Evolutionary conservation across 768 basidiomycete species (phyloP).

Genomic region (Termitomyces titanicus): DNA sequence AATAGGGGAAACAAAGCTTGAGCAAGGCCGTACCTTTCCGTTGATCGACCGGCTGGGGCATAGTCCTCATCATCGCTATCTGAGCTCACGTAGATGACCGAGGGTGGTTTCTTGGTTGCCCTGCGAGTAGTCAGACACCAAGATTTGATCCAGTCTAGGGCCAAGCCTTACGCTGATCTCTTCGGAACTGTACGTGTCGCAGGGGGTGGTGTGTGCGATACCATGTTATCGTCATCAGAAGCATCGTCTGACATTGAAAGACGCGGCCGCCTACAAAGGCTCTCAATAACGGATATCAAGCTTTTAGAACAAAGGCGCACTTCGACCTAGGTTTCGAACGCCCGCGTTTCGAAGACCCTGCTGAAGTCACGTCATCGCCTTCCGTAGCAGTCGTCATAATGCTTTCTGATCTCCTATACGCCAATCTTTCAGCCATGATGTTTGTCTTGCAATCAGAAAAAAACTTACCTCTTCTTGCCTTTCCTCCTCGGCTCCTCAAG

Average conservation of each 20-base stretch:
- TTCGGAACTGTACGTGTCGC: conserved; percentile 49
- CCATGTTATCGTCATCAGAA: conserved; percentile 34
- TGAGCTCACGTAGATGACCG: conserved; percentile 34
- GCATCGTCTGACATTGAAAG: conserved; percentile 50
- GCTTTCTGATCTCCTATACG: conserved; percentile 55
- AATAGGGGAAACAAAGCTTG: conserved; percentile 8
- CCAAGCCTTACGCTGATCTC: conserved; percentile 50
- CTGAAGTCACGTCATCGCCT: conserved; percentile 29
- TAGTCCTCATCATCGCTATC: conserved; percentile 35
- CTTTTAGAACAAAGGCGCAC: conserved; percentile 25
- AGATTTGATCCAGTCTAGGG: background rate
- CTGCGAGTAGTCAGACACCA: conserved; percentile 19
- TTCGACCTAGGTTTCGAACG: conserved; percentile 34
- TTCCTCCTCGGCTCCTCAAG: conserved; percentile 35
- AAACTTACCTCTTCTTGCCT: conserved; percentile 45
- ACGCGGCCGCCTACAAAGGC: conserved; percentile 44
- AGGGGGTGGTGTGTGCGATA: conserved; percentile 30
- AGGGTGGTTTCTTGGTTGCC: conserved; percentile 33
- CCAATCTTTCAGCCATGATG: background rate
- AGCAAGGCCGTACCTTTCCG: conserved; percentile 10
- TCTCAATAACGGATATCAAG: background rate
- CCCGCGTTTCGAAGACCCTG: conserved; percentile 28
- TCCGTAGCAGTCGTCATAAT: conserved; percentile 43
- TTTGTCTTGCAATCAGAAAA: background rate
- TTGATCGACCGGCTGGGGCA: conserved; percentile 14